Evolutionary conservation across 345 rosid genomes (phyloP).

Genomic region (Gossypium australe): DNA sequence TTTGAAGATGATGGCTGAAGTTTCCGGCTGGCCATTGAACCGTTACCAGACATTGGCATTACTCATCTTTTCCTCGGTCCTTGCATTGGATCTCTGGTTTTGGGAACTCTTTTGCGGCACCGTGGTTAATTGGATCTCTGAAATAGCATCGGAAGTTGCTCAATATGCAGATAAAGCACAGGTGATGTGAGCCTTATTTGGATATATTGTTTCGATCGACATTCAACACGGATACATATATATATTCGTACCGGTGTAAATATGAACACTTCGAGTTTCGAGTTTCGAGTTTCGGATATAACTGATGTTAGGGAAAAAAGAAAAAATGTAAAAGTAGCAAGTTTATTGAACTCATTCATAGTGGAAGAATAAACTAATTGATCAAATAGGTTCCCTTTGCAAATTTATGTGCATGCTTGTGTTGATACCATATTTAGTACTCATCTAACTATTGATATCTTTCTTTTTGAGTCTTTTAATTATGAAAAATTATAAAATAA

Average conservation of each 20-base stretch:
- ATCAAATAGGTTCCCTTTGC: neutral
- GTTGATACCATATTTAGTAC: neutral
- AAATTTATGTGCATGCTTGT: neutral
- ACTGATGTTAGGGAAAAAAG: neutral
- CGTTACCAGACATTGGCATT: slow-evolving; percentile 82
- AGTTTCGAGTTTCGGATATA: neutral
- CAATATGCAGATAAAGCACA: slow-evolving; percentile 37
- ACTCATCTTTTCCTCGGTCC: slow-evolving; percentile 64
- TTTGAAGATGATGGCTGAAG: slow-evolving; percentile 60
- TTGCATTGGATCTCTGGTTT: slow-evolving; percentile 81
- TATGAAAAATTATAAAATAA: too few relatives aligned
- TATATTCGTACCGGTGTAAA: slow-evolving; percentile 4
- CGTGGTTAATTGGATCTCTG: slow-evolving; percentile 51
- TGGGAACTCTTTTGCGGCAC: slow-evolving; percentile 77
- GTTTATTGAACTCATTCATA: neutral
- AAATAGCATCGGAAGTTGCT: slow-evolving; percentile 33
- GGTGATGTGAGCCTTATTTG: slow-evolving; percentile 20
- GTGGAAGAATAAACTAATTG: neutral
- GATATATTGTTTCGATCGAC: slow-evolving; percentile 6
- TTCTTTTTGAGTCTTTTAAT: rapidly evolving
- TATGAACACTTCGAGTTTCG: neutral
- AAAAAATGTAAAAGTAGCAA: neutral
- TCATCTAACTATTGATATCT: too few relatives aligned
- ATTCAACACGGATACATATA: neutral
- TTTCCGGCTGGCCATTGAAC: slow-evolving; percentile 80